These are phyloP conservation scores for Usnea hakonensis DNA, from an alignment of 495 filamentous ascomycete species.

Conservation along the genomic window DNA sequence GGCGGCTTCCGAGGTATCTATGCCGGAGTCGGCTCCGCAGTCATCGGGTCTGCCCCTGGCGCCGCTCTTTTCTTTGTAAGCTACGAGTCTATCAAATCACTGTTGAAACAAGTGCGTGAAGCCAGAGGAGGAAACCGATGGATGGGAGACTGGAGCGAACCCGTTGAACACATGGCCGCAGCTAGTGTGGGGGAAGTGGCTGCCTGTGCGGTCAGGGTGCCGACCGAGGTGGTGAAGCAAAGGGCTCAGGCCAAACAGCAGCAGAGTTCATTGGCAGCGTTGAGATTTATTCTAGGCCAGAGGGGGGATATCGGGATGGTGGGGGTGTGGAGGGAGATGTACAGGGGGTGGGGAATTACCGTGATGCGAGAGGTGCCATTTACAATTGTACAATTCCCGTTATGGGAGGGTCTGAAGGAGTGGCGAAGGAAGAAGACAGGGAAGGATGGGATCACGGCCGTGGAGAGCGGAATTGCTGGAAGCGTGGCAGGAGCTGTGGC, in stretches of 20 bases:
- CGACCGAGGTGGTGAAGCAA: constrained; percentile 96
- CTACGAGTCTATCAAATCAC: constrained; percentile 73
- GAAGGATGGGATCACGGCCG: constrained; percentile 48
- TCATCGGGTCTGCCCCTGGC: constrained; percentile 80
- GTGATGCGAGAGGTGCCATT: constrained; percentile 95
- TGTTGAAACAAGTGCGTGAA: constrained; percentile 31
- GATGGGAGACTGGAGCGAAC: constrained; percentile 27
- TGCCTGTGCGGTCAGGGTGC: constrained; percentile 85
- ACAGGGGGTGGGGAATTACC: constrained; percentile 83
- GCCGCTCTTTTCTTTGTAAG: constrained; percentile 97
- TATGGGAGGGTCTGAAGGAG: constrained; percentile 90
- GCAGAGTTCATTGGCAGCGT: constrained; percentile 50
- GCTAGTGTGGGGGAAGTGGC: constrained; percentile 84
- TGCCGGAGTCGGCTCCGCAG: constrained; percentile 57
- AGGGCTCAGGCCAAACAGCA: constrained; percentile 79
- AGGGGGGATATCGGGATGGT: constrained; percentile 33
- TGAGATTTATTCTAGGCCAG: constrained; percentile 60
- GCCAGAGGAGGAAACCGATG: not conserved
- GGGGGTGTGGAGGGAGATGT: constrained; percentile 73
- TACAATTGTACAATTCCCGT: constrained; percentile 90
- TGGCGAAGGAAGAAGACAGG: constrained; percentile 20
- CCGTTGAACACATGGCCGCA: constrained; percentile 70
- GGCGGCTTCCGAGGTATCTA: constrained; percentile 73
- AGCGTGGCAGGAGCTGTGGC: constrained; percentile 77
- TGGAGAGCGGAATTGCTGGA: constrained; percentile 81